Evolutionary conservation across 257 asterid species (phyloP).

Genomic region (Solanum chilense): DNA sequence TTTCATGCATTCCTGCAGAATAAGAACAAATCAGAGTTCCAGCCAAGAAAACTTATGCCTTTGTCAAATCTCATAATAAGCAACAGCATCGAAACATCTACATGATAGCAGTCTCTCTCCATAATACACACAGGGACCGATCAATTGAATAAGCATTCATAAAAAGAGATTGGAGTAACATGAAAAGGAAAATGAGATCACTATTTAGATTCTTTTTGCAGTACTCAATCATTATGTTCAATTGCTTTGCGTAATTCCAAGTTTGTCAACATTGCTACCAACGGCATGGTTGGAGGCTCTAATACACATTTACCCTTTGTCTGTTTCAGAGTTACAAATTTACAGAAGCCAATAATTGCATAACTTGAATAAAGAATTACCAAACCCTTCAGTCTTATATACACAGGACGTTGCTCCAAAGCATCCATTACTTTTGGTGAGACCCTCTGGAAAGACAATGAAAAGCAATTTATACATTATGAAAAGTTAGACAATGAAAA

Average conservation of each 20-base stretch:
- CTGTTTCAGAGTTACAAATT: not conserved
- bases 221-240: not conserved
- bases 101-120: not conserved
- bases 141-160: not conserved
- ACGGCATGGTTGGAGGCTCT: not conserved
- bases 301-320: not conserved
- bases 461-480: not conserved
- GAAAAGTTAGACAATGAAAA: not conserved
- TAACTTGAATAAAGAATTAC: slow-evolving; percentile 34
- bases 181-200: not conserved
- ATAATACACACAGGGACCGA: not conserved
- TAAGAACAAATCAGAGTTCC: not conserved
- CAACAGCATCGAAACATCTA: not conserved
- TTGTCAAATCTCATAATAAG: not conserved
- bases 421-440: slow-evolving; percentile 60
- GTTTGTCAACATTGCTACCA: not conserved
- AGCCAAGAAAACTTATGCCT: not conserved
- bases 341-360: not conserved
- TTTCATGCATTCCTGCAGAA: slow-evolving; percentile 67
- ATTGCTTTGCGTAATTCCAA: not conserved
- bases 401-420: slow-evolving; percentile 57
- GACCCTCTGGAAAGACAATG: slow-evolving; percentile 35
- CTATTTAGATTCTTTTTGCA: not conserved
- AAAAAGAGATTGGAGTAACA: not conserved
- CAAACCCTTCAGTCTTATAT: slow-evolving; percentile 70